These are phyloP conservation scores for Debaryomyces maramus DNA, from an alignment of 805 yeast species.

Conservation along the genomic window DNA sequence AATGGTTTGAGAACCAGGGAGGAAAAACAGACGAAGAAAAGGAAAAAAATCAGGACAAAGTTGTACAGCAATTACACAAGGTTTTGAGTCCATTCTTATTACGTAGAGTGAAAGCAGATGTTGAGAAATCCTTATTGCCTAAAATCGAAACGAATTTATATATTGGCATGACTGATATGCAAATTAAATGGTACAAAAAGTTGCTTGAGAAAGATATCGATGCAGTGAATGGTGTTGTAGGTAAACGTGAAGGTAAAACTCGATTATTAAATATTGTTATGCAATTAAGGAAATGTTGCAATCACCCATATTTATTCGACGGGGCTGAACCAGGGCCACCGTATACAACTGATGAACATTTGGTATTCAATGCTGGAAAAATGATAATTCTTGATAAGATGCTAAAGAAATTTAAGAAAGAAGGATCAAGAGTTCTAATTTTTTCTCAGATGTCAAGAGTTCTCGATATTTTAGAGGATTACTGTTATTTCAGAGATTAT, in stretches of 20 bases:
- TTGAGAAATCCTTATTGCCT: slow-evolving; percentile 85
- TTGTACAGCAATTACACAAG: slow-evolving; percentile 85
- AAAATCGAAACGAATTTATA: slow-evolving; percentile 88
- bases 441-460: slow-evolving; percentile 93
- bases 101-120: slow-evolving; percentile 90
- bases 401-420: slow-evolving; percentile 63
- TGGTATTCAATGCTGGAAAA: slow-evolving; percentile 86
- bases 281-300: slow-evolving; percentile 96
- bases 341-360: slow-evolving; percentile 91
- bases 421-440: slow-evolving; percentile 87
- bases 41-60: slow-evolving; percentile 60
- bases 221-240: slow-evolving; percentile 95
- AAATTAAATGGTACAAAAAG: slow-evolving; percentile 85
- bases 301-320: slow-evolving; percentile 94
- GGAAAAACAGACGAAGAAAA: slow-evolving; percentile 42
- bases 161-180: slow-evolving; percentile 96
- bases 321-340: slow-evolving; percentile 99
- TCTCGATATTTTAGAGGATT: slow-evolving; percentile 88
- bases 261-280: slow-evolving; percentile 89
- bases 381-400: slow-evolving; percentile 86
- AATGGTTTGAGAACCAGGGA: slow-evolving; percentile 73
- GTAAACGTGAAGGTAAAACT: slow-evolving; percentile 90
- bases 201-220: slow-evolving; percentile 89
- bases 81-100: slow-evolving; percentile 84
- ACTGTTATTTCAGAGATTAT: slow-evolving; percentile 80